Base-by-base conservation (phyloP, 2,329 filamentous ascomycete genomes). In the Aspergillus awamori region DNA sequence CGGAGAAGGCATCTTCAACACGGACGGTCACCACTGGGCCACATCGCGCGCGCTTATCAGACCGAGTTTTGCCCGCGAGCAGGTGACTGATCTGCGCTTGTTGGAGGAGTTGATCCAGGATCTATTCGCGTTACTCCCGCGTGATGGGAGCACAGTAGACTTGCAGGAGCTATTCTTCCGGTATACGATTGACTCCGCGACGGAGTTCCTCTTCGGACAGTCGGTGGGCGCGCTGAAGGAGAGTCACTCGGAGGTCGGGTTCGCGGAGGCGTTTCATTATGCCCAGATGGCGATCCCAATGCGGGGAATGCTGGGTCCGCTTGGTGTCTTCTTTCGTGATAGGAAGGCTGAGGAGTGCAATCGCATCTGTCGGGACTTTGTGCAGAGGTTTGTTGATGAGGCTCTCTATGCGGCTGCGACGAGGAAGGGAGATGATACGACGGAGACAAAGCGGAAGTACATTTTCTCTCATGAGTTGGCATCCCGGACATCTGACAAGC, bases 1-100 rank as follows among this genome's bases (percentile, higher is more conserved):
- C 4, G 30, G 30, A 10, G 30, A 69, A 20, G 69, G 70, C 30
- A 70, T 67, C 22, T 66, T 66, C 57, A 56, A 57, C 10, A 57
- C 63, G 1, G 63, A 66, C 17, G 64, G 65, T 13, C 49, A 59
- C 1, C 45, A 61, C 20, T 67, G 64, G 65, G 57, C 54, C 1
- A 8, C 52, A 8, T 63, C 59, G 20, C 62, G 64, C 6, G 55
- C 66, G 8, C 53, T 67, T 1, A 51, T 67, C 15, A 54, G 62
- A 5, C 64, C 59, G 8, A 57, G 43, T 67, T 64, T 66, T 68
- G 61, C 63, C 60, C 57, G 70, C 57, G 54, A 62, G 56, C 60
- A 65, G 41, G 45, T n/a, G n/a, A 38, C 36, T 20, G 51, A 43
- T 43, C 30, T 36, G 30, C 39, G 39, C 3, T 8, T 43, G 8